Conservation (phyloP, 371 early-diverging fungal species). For the Mucor circinelloides region DNA sequence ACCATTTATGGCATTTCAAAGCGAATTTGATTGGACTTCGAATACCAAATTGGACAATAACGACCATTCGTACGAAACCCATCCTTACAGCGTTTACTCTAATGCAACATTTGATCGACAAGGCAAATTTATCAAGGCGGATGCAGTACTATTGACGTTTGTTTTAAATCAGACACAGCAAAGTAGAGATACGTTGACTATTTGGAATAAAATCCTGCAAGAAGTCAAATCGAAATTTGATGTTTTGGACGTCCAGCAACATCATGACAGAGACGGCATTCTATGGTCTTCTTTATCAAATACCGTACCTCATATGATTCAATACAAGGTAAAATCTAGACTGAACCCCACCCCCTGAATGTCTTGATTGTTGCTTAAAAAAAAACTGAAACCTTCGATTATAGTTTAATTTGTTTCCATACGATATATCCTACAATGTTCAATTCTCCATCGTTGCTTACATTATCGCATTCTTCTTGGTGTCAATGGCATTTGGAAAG, state of each 20-base stretch:
- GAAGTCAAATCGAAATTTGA: constrained; percentile 17
- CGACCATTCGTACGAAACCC: constrained; percentile 18
- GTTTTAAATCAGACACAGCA: constrained; percentile 18
- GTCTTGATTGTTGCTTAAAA: not conserved
- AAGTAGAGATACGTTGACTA: constrained; percentile 7
- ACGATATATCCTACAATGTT: constrained; percentile 24
- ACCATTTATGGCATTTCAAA: constrained; percentile 21
- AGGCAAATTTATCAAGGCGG: constrained; percentile 42
- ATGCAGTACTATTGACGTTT: constrained; percentile 44
- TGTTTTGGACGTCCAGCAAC: constrained; percentile 5
- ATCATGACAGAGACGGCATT: not conserved
- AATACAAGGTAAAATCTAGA: constrained; percentile 31
- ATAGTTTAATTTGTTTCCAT: constrained; percentile 35
- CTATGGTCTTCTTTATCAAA: constrained; percentile 21
- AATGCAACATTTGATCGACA: constrained; percentile 35
- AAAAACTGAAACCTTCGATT: not conserved
- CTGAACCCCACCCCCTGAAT: not conserved
- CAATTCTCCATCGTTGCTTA: constrained; percentile 26
- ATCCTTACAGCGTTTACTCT: constrained; percentile 51
- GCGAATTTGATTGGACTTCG: constrained; percentile 32
- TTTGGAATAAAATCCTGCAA: constrained; percentile 22
- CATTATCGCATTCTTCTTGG: constrained; percentile 55
- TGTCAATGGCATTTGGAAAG: constrained; percentile 63
- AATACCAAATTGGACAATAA: constrained; percentile 24
- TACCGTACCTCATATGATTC: constrained; percentile 23